Evolutionary conservation across 2,329 filamentous ascomycete species (phyloP).

Genomic region (Fonsecaea multimorphosa): DNA sequence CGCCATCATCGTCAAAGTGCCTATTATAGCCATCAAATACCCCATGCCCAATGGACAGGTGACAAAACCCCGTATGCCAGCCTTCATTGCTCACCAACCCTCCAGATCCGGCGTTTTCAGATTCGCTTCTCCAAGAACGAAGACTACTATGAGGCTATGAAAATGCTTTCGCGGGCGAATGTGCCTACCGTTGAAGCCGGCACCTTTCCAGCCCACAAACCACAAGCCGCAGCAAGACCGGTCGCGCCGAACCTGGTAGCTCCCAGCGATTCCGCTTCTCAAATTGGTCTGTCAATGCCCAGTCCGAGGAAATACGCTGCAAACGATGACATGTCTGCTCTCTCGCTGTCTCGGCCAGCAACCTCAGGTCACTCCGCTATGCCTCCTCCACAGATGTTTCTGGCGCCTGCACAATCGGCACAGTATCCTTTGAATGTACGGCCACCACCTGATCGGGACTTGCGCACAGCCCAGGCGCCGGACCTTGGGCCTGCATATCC

Average conservation of each 20-base stretch:
- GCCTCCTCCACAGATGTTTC: slow-evolving; percentile 21
- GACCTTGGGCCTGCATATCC: not conserved
- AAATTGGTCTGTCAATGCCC: slow-evolving; percentile 11
- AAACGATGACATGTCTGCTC: not conserved
- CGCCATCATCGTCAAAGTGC: slow-evolving; percentile 52
- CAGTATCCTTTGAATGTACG: slow-evolving; percentile 1
- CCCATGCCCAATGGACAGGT: slow-evolving; percentile 44
- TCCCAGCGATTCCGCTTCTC: slow-evolving; percentile 31
- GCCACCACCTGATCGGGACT: not conserved
- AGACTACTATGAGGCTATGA: slow-evolving; percentile 51
- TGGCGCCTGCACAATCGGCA: not conserved
- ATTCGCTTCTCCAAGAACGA: slow-evolving; percentile 50
- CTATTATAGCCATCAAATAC: slow-evolving; percentile 56
- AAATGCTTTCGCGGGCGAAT: slow-evolving; percentile 49
- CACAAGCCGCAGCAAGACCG: slow-evolving; percentile 5
- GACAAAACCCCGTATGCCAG: slow-evolving; percentile 29
- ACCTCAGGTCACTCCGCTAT: slow-evolving; percentile 1
- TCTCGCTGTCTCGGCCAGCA: not conserved
- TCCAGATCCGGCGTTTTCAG: slow-evolving; percentile 53
- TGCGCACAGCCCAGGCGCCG: slow-evolving; percentile 1
- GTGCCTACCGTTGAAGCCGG: slow-evolving; percentile 53
- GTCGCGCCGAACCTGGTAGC: slow-evolving; percentile 11
- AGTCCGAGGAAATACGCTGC: not conserved
- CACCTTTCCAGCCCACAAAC: slow-evolving; percentile 39
- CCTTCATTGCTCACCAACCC: slow-evolving; percentile 34